phyloP scores from a whole-genome alignment of 495 filamentous ascomycete species.

The Rostrohypoxylon terebratum region DNA sequence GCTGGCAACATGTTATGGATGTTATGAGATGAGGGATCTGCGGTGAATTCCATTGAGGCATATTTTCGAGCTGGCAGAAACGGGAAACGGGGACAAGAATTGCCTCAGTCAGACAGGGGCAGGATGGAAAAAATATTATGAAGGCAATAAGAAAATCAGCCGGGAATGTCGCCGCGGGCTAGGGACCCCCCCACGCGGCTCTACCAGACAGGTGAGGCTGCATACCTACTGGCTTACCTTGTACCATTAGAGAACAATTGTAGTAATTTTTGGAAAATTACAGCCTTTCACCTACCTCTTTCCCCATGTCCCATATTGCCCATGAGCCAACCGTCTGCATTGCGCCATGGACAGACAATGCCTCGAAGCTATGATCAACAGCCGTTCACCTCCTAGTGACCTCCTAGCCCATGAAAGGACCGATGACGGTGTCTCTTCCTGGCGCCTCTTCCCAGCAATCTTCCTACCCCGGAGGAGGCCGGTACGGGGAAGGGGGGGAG shows the following conservation, averaged over 20 bases:
- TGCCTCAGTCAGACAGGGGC: slow-evolving; percentile 41
- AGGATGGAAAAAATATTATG: slow-evolving; percentile 17
- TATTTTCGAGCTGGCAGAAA: slow-evolving; percentile 25
- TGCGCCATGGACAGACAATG: slow-evolving; percentile 23
- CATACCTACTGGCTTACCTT: slow-evolving; percentile 39
- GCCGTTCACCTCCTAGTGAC: slow-evolving; percentile 2
- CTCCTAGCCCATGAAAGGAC: slow-evolving; percentile 20
- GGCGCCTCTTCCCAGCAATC: not conserved
- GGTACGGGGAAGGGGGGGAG: not conserved
- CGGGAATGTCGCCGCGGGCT: slow-evolving; percentile 24
- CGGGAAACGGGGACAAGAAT: slow-evolving; percentile 24
- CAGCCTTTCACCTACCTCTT: slow-evolving; percentile 8
- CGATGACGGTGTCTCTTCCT: slow-evolving; percentile 42
- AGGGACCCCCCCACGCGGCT: slow-evolving; percentile 35
- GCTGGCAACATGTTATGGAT: slow-evolving; percentile 17
- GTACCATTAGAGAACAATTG: slow-evolving; percentile 39
- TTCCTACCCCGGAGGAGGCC: slow-evolving; percentile 6
- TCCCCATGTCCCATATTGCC: slow-evolving; percentile 24
- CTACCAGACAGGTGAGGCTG: slow-evolving; percentile 36
- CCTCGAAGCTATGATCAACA: slow-evolving; percentile 27
- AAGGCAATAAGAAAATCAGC: slow-evolving; percentile 37
- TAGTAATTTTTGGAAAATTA: slow-evolving; percentile 36
- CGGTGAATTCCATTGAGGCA: slow-evolving; percentile 38
- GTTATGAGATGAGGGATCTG: slow-evolving; percentile 30
- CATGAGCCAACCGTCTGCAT: slow-evolving; percentile 7